Evolutionary conservation across 495 filamentous ascomycete species (phyloP).

Genomic region (Aspergillus sclerotiicarbonarius): DNA sequence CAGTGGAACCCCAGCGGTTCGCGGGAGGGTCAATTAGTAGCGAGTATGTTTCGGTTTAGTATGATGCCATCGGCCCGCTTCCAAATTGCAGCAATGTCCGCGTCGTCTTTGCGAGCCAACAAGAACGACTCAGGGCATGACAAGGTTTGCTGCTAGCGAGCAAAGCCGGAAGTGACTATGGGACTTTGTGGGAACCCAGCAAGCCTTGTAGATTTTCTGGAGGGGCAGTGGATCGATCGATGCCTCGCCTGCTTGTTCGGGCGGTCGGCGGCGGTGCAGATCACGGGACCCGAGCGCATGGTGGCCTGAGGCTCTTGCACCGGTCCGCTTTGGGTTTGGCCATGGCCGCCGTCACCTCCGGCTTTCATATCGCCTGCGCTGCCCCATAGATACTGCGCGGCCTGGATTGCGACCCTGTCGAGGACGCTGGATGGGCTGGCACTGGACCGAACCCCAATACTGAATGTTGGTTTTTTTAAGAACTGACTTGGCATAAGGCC

Average conservation of each 20-base stretch:
- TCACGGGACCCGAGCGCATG: slow-evolving; percentile 2
- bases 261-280: not conserved
- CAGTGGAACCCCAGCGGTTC: slow-evolving; percentile 1
- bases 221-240: slow-evolving; percentile 1
- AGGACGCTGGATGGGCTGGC: not conserved
- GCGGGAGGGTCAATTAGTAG: not conserved
- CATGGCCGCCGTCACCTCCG: not conserved
- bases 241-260: slow-evolving; percentile 1
- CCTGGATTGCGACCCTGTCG: not conserved
- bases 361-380: not conserved
- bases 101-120: not conserved
- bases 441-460: not conserved
- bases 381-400: not conserved
- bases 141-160: not conserved
- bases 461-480: not conserved
- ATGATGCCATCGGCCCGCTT: slow-evolving; percentile 5
- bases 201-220: not conserved
- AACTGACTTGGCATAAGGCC: not conserved
- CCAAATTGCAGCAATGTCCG: not conserved
- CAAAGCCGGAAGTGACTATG: not conserved
- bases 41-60: slow-evolving; percentile 4
- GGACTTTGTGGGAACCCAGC: not conserved
- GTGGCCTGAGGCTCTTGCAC: not conserved
- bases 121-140: not conserved
- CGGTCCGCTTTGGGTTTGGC: not conserved